Base-by-base conservation (phyloP, 352 stramenopile genomes). In the Phytophthora constricta region DNA sequence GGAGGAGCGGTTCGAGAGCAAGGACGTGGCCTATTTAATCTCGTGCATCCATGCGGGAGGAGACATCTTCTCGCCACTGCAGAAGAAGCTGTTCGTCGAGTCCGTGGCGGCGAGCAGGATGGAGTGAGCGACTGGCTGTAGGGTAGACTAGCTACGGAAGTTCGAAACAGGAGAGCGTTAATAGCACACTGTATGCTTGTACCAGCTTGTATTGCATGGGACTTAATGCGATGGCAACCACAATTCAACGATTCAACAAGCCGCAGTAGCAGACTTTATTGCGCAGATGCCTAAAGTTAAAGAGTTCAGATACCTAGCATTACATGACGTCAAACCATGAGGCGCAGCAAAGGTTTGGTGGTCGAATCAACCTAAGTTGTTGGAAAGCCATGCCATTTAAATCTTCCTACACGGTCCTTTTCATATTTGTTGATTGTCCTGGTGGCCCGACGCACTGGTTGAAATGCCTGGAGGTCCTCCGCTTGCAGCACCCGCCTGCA, bases 21-120 rank as follows among this genome's bases (percentile, higher is more conserved):
- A 90, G 60, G 89, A 96, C 70, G 89, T 96, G 66, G 80, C 72
- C 43, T 94, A 92, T 90, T 92, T 96, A 87, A 94, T 96, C 68
- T 92, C 85, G 39, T 92, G 86, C 62, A 95, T 96, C 65, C 81
- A 93, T 51, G 77, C 83, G 10, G 84, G 87, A 25, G 85, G 74
- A 47, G 87, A 96, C 71, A 74, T 95, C 48, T 95, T 94, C 66
- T 81, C 86, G 23, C 85, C 86, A 16, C 68, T 95, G 41, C 86
- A 96, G 62, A 88, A 96, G 59, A 88, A 86, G 68, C 83, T 96
- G 23, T 93, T 96, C 25, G 72, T 93, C 33, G 82, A 90, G 61
- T 87, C 85, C 4, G 67, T 86, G 25, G 59, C 42, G 23, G 59
- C 61, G 28, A 78, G 23, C 31, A 37, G 31, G 13, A 37, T 11